A percentile compares a stretch with the other conserved stretches of the same genome.
These are phyloP conservation scores for Daldinia childiae DNA, from an alignment of 495 filamentous ascomycete genomes.

Conservation along the genomic window DNA sequence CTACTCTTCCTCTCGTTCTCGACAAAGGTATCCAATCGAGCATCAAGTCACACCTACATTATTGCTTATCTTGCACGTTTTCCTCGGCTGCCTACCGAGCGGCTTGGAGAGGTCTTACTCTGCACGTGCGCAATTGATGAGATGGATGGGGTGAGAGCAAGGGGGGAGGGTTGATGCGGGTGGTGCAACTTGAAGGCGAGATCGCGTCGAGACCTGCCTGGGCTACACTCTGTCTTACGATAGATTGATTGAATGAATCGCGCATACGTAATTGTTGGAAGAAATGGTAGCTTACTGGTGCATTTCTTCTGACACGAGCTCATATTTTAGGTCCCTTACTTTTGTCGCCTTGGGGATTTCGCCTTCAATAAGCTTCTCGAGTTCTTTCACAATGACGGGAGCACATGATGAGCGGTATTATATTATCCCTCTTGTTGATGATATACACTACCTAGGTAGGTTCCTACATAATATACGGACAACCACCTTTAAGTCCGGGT, in stretches of 20 bases:
- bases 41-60: neutral
- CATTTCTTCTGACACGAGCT: neutral
- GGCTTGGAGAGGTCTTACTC: conserved; percentile 1
- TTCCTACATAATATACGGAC: no score
- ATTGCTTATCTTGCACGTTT: conserved; percentile 2
- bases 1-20: neutral
- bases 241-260: conserved; percentile 5
- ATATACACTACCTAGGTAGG: neutral
- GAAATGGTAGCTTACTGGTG: conserved; percentile 7
- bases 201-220: conserved; percentile 26
- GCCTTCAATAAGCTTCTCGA: neutral
- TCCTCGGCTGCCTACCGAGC: conserved; percentile 22
- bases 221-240: conserved; percentile 26
- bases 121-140: conserved; percentile 31
- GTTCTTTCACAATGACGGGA: neutral
- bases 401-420: neutral
- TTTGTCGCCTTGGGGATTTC: neutral
- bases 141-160: conserved; percentile 10
- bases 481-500: conserved; percentile 18
- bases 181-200: conserved; percentile 22
- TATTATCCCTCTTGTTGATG: neutral
- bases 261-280: conserved; percentile 19
- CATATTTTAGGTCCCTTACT: neutral
- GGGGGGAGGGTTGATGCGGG: neutral
- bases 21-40: conserved; percentile 18